Conservation (phyloP, 1,284 basidiomycete species). For the Trichosporon ovoides region DNA sequence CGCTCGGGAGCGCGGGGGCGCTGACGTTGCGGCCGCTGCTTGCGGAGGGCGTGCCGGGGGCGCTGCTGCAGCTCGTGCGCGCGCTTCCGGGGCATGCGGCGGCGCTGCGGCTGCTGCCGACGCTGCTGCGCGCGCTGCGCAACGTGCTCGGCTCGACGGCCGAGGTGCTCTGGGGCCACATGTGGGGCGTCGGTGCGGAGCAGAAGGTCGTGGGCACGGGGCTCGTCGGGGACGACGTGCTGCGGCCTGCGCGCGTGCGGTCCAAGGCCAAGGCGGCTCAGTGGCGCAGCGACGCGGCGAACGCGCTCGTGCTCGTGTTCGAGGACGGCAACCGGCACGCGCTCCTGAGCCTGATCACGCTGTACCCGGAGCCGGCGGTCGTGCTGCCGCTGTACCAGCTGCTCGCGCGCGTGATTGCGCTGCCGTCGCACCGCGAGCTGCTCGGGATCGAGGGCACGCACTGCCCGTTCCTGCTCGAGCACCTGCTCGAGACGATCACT, state of each 20-base stretch:
- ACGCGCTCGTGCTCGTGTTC: constrained; percentile 29
- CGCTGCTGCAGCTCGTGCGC: constrained; percentile 29
- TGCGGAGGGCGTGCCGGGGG: constrained; percentile 22
- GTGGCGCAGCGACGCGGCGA: constrained; percentile 22
- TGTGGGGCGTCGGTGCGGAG: constrained; percentile 45
- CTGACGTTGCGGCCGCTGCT: constrained; percentile 38
- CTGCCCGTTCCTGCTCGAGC: constrained; percentile 29
- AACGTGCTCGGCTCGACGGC: constrained; percentile 42
- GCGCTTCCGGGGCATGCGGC: constrained; percentile 9
- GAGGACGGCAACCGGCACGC: constrained; percentile 35
- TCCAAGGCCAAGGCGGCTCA: constrained; percentile 16
- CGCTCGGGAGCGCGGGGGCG: constrained; percentile 41
- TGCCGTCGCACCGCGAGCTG: constrained; percentile 56
- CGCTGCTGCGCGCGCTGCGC: constrained; percentile 36
- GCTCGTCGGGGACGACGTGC: constrained; percentile 27
- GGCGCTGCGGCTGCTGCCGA: constrained; percentile 23
- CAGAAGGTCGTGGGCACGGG: constrained; percentile 40
- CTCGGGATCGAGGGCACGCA: constrained; percentile 40
- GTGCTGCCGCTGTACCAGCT: constrained; percentile 51
- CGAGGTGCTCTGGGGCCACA: constrained; percentile 43
- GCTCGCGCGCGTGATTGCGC: constrained; percentile 59
- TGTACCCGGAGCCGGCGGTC: constrained; percentile 43
- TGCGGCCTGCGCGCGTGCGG: constrained; percentile 16
- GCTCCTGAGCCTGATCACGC: constrained; percentile 28
- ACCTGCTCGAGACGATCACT: constrained; percentile 27